Evolutionary conservation across 108 stramenopile genomes (phyloP).

Genomic region (Stephanodiscus minutulus): DNA sequence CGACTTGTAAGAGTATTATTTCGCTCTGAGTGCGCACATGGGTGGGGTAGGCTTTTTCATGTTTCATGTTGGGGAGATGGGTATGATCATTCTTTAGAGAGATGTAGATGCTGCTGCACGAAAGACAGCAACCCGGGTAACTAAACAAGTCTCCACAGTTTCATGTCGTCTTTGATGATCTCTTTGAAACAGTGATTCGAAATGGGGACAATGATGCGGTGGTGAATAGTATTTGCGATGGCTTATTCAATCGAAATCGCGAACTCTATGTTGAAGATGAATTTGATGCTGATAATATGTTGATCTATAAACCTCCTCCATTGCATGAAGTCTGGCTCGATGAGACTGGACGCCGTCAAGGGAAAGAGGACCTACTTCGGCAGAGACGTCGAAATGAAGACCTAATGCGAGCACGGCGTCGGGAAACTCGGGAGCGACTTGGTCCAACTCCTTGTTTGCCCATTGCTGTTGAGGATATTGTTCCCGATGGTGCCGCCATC

Average conservation of each 20-base stretch:
- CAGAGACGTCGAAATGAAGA: neutral
- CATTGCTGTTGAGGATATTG: neutral
- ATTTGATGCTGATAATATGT: conserved; percentile 9
- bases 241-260: neutral
- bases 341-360: conserved; percentile 5
- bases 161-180: conserved; percentile 36
- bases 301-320: conserved; percentile 19
- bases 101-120: too few species aligned
- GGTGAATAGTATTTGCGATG: neutral
- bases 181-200: conserved; percentile 25
- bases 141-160: conserved; percentile 19
- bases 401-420: neutral
- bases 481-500: neutral
- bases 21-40: too few species aligned
- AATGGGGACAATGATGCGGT: neutral
- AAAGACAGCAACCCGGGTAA: too few species aligned
- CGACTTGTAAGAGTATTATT: too few species aligned
- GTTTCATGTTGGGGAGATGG: too few species aligned
- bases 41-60: too few species aligned
- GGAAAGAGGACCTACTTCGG: neutral
- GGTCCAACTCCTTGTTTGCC: too few species aligned
- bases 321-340: conserved; percentile 22
- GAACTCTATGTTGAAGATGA: conserved; percentile 21
- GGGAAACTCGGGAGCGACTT: neutral
- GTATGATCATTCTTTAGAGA: too few species aligned